Evolutionary conservation across 2,329 filamentous ascomycete genomes (phyloP).

Genomic region (Botrytis pseudocinerea): DNA sequence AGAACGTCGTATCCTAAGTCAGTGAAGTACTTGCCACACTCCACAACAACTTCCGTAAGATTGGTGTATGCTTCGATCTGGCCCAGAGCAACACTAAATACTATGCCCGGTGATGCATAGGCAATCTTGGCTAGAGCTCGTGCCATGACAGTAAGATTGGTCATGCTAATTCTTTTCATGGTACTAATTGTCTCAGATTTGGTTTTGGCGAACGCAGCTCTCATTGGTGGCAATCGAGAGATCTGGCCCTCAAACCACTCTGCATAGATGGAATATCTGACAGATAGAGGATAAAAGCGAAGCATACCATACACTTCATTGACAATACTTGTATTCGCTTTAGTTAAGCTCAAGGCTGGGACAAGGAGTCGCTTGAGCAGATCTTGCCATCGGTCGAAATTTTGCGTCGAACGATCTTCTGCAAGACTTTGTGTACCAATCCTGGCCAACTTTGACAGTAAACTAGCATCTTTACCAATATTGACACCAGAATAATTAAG

Average conservation of each 20-base stretch:
- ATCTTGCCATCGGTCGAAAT: conserved; percentile 78
- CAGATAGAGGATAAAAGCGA: conserved; percentile 71
- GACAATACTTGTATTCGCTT: conserved; percentile 78
- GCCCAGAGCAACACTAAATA: conserved; percentile 84
- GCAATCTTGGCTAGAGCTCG: conserved; percentile 89
- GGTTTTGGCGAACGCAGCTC: conserved; percentile 73
- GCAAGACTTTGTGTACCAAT: conserved; percentile 77
- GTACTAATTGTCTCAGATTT: conserved; percentile 78
- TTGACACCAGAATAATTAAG: conserved; percentile 84
- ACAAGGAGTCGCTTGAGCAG: conserved; percentile 82
- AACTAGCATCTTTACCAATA: conserved; percentile 77
- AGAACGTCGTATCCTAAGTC: conserved; percentile 90
- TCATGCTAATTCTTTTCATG: conserved; percentile 85
- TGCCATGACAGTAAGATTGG: conserved; percentile 83
- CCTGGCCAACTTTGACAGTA: conserved; percentile 79
- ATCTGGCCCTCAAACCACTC: conserved; percentile 86
- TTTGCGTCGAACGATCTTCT: conserved; percentile 68
- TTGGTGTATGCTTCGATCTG: conserved; percentile 96
- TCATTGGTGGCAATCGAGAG: conserved; percentile 75
- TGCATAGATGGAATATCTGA: conserved; percentile 84
- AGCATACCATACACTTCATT: conserved; percentile 86
- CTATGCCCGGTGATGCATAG: conserved; percentile 83
- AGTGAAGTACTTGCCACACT: conserved; percentile 93
- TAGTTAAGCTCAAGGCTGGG: conserved; percentile 83
- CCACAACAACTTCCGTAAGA: conserved; percentile 89